phyloP scores from a whole-genome alignment of 345 rosid species.

The Camelina sativa region DNA sequence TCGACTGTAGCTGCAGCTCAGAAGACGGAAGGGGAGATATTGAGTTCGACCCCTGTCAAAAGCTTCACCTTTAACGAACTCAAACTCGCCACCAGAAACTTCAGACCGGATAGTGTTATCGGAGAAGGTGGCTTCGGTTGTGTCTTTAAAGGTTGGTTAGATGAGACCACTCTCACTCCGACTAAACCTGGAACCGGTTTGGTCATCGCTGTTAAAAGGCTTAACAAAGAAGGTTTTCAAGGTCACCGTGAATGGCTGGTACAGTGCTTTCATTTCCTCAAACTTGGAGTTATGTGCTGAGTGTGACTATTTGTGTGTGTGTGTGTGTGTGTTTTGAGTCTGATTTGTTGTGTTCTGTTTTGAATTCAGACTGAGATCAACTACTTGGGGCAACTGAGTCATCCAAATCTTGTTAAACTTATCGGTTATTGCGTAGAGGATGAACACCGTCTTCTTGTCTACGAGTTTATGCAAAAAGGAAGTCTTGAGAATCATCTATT shows the following conservation, averaged over 20 bases:
- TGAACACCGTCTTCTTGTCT: constrained; percentile 89
- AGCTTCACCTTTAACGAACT: constrained; percentile 74
- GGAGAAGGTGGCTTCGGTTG: constrained; percentile 99
- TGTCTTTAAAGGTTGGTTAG: constrained; percentile 97
- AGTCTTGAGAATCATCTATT: constrained; percentile 97
- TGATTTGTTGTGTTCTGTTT: constrained; percentile 21
- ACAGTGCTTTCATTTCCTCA: constrained; percentile 34
- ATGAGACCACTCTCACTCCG: constrained; percentile 68
- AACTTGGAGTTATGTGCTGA: background rate
- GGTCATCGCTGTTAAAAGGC: constrained; percentile 88
- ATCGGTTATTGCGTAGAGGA: constrained; percentile 93
- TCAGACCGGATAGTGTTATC: constrained; percentile 89
- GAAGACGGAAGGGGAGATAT: constrained; percentile 87
- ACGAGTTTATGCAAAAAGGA: constrained; percentile 95
- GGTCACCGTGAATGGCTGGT: constrained; percentile 99
- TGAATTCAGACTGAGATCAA: constrained; percentile 81
- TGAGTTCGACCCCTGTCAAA: constrained; percentile 72
- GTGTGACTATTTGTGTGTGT: background rate
- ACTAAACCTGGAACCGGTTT: constrained; percentile 84
- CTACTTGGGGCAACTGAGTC: constrained; percentile 76
- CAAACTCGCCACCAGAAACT: constrained; percentile 77
- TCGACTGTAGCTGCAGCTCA: constrained; percentile 61
- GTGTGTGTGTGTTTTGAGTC: constrained; percentile 11
- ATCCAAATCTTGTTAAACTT: constrained; percentile 88
- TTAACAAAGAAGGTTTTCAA: constrained; percentile 86